phyloP scores from a whole-genome alignment of 139 green algal species.

The Coelastrella sp. region DNA sequence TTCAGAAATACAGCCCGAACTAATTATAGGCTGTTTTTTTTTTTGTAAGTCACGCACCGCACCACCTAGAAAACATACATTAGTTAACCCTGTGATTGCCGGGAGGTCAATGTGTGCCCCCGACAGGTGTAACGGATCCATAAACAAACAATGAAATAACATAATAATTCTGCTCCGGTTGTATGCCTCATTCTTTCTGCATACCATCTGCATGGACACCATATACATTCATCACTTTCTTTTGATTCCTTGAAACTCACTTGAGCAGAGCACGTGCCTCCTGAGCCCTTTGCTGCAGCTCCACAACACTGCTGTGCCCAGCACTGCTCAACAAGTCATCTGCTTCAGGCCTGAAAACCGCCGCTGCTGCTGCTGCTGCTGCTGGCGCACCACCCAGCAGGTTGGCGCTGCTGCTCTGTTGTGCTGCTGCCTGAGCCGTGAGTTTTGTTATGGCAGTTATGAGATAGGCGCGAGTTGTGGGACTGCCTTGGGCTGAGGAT shows the following conservation, averaged over 20 bases:
- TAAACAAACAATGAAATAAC: too few relatives aligned
- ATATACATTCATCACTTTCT: too few relatives aligned
- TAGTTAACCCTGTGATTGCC: too few relatives aligned
- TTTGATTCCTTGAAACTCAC: neutral
- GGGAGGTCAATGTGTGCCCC: too few relatives aligned
- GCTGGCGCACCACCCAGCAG: neutral
- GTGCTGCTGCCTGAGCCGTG: constrained; percentile 44
- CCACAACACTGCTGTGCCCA: constrained; percentile 58
- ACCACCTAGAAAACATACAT: too few relatives aligned
- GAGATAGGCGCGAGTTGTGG: constrained; percentile 57
- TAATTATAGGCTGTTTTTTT: too few relatives aligned
- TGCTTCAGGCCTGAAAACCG: constrained; percentile 47
- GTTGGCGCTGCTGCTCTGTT: neutral
- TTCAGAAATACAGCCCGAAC: too few relatives aligned
- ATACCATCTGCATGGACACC: neutral
- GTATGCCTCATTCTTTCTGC: neutral
- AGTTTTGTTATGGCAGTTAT: constrained; percentile 84
- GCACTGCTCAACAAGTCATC: constrained; percentile 58
- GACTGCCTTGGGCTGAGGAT: neutral
- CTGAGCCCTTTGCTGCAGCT: constrained; percentile 91
- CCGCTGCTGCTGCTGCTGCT: constrained; percentile 4
- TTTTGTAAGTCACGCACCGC: too few relatives aligned
- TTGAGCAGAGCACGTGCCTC: constrained; percentile 84
- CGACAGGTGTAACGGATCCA: too few relatives aligned
- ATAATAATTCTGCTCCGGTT: too few relatives aligned